Evolutionary conservation across 768 basidiomycete species (phyloP), one percentile per base, ranked within the genome.

Genomic region (Tulasnella sp.): DNA sequence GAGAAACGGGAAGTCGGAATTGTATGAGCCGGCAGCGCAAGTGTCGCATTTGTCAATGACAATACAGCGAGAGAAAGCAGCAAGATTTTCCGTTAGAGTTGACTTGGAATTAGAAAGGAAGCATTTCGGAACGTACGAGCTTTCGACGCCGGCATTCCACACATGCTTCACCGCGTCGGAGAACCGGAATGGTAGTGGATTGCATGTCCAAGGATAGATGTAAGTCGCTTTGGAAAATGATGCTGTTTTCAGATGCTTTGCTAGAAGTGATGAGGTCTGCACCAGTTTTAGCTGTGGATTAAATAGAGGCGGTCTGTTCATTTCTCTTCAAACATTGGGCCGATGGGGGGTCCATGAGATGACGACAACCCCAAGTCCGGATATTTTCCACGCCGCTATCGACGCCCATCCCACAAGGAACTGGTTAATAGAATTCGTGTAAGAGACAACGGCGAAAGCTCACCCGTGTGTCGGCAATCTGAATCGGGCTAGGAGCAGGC

Each of bases 161-260:
- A n/a, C 79, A 80, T 16, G 79, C 79, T 41, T 80, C 79, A 7
- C 79, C 79, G 24, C 79, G 64, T 74, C 72, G 74, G 46, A 80
- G 72, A 69, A 80, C 72, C 9, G 74, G 72, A 46, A 50, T 22
- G n/a, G 42, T 37, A 20, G 76, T 8, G 64, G 64, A 34, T 28
- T 69, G 64, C 64, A 69, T 69, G 28, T 69, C 18, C 11, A 69
- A 28, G 64, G 64, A 69, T 69, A 69, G 64, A 14, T 69, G 64
- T 22, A 14, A 37, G 64, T 69, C 54, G 54, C 24, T 54, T 12
- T 69, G 11, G 18, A 28, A 9, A 34, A 18, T 18, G 12, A 28
- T 37, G 31, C 11, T 28, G 60, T 3, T 31, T 64, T 31, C 60
- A 64, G 60, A 64, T 31, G 16, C 16, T 6, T 69, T 37, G 64